phyloP scores from a whole-genome alignment of 2,329 filamentous ascomycete genomes.

The Dactylella cylindrospora region DNA sequence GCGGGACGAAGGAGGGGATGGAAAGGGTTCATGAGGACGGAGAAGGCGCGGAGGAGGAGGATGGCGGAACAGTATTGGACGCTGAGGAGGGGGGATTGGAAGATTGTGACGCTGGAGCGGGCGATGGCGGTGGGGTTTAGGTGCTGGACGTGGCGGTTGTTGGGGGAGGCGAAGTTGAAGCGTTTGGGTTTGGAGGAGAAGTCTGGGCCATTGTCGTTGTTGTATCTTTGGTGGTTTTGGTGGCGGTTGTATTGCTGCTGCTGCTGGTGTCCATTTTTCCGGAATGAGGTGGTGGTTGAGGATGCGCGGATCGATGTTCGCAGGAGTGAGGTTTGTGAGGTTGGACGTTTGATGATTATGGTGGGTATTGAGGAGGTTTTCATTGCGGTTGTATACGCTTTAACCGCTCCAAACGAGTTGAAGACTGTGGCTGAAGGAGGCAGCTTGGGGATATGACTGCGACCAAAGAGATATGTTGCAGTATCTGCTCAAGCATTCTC shows the following conservation, averaged over 20 bases:
- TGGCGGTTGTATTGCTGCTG: neutral
- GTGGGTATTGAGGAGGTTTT: no score
- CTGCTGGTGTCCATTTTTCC: neutral
- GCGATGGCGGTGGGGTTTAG: neutral
- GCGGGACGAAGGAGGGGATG: conserved; percentile 33
- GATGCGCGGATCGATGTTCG: no score
- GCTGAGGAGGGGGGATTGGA: conserved; percentile 9
- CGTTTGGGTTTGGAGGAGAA: neutral
- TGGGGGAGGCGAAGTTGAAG: neutral
- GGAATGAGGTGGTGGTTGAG: neutral
- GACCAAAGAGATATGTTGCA: no score
- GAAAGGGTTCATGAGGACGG: conserved; percentile 36
- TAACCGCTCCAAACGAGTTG: no score
- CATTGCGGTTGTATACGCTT: no score
- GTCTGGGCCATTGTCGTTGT: neutral
- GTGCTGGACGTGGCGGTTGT: neutral
- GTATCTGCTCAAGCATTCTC: no score
- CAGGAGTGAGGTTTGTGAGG: no score
- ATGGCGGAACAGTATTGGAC: conserved; percentile 37
- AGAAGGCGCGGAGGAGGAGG: conserved; percentile 24
- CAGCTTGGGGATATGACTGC: no score
- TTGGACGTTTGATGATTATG: no score
- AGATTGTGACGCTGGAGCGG: conserved; percentile 14
- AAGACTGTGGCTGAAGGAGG: no score
- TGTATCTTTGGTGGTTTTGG: neutral